Base-by-base conservation (phyloP, 1,284 basidiomycete species). In the Trichosporon sp. region DNA sequence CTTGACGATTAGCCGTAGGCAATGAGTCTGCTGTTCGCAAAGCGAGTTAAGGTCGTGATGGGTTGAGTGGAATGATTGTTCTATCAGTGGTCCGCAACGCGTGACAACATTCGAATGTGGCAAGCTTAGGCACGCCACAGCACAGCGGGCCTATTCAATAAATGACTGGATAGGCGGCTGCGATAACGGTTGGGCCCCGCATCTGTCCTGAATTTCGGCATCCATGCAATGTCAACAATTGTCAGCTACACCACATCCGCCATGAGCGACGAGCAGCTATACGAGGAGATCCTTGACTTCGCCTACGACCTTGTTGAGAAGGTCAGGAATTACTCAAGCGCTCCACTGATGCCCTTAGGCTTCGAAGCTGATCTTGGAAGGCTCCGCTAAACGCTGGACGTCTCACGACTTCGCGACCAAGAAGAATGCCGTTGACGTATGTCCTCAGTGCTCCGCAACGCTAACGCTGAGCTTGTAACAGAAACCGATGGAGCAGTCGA, bases 401-500 rank as follows among this genome's bases (percentile, higher is more conserved):
- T 34, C 56, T 5, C 56, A 66, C 13, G 68, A 71, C 11, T 58
- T 66, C 29, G 64, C 70, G 23, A 65, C 65, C 29, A 77, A 77
- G 70, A 74, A 73, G 70, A 77, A 75, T 40, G 70, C 76, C 10
- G 72, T 92, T 25, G 92, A 94, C 80, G 77, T 80, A 61, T 64
- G 74, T 40, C 21, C 1, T n/a, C 14, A 14, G 6, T 9, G 16
- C 21, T 16, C 23, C 3, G 0, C 13, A 19, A 11, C 21, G 23
- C 36, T 64, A 37, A 58, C 14, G 11, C 13, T 68, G n/a, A 83
- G 76, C 83, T 97, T 29, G 95, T 98, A 10, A 98, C 95, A 0
- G 90, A 96, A 81, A 95, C 92, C 71, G 95, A 99, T 79, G 89
- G 95, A 63, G 87, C 85, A 25, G 93, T 96, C 7, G 95, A 97